phyloP scores from a whole-genome alignment of 352 stramenopile genomes.

The Bremia lactucae region DNA sequence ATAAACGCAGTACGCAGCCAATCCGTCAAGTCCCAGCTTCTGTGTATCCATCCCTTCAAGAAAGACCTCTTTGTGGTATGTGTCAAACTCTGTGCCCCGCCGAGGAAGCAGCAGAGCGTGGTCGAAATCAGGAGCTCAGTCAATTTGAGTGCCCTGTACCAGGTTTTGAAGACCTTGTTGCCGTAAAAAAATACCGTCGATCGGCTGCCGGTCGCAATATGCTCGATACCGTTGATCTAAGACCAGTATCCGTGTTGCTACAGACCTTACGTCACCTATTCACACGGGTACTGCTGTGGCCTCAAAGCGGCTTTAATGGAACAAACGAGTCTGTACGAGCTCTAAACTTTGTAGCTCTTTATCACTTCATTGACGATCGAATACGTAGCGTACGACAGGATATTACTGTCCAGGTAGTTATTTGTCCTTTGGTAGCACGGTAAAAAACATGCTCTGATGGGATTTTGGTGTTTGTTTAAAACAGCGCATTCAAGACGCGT shows the following conservation, averaged over 20 bases:
- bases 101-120: constrained; percentile 23
- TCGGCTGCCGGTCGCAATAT: constrained; percentile 31
- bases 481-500: constrained; percentile 28
- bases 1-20: too few relatives aligned
- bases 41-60: too few relatives aligned
- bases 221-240: constrained; percentile 16
- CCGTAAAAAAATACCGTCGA: constrained; percentile 49
- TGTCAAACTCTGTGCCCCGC: too few relatives aligned
- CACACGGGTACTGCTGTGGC: constrained; percentile 22
- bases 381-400: constrained; percentile 61
- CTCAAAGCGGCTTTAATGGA: constrained; percentile 24
- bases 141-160: constrained; percentile 27
- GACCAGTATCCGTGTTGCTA: constrained; percentile 28
- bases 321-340: not conserved
- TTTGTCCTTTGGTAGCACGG: too few relatives aligned
- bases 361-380: constrained; percentile 66
- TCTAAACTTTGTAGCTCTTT: constrained; percentile 42
- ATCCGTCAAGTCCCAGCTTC: too few relatives aligned
- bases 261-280: constrained; percentile 37
- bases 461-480: too few relatives aligned
- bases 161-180: constrained; percentile 3
- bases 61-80: too few relatives aligned
- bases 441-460: not conserved
- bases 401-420: constrained; percentile 49
- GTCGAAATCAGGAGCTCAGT: constrained; percentile 29